Evolutionary conservation across 805 yeast genomes (phyloP).

Genomic region (Suhomyces canberraensis): DNA sequence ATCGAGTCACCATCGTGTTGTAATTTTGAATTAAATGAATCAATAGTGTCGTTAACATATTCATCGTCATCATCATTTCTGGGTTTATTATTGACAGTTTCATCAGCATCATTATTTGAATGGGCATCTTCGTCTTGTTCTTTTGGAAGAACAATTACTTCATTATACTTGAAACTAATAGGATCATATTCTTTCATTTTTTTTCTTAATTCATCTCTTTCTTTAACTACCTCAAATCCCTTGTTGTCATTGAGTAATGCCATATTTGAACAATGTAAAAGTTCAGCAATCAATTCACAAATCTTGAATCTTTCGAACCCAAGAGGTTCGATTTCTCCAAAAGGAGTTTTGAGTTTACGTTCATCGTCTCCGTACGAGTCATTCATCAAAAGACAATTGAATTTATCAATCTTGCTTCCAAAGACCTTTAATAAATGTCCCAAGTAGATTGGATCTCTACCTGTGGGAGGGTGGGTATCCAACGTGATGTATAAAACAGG

Average conservation of each 20-base stretch:
- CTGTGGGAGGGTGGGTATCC: constrained; percentile 46
- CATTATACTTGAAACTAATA: constrained; percentile 44
- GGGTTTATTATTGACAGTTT: constrained; percentile 7
- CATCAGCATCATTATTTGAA: constrained; percentile 3
- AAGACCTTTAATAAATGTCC: constrained; percentile 43
- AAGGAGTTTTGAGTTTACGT: constrained; percentile 20
- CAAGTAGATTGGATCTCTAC: constrained; percentile 45
- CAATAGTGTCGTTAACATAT: constrained; percentile 4
- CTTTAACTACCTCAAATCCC: constrained; percentile 40
- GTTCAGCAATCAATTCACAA: constrained; percentile 45
- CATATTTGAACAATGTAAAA: constrained; percentile 47
- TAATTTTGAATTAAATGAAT: constrained; percentile 27
- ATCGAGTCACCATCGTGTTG: constrained; percentile 20
- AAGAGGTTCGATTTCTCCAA: constrained; percentile 35
- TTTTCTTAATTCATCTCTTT: constrained; percentile 35
- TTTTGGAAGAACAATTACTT: constrained; percentile 36
- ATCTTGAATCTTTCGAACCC: constrained; percentile 47
- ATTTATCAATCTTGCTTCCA: constrained; percentile 34
- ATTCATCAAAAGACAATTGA: constrained; percentile 33
- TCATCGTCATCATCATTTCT: constrained; percentile 7
- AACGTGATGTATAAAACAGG: constrained; percentile 44
- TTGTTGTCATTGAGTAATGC: constrained; percentile 43
- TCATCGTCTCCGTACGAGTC: constrained; percentile 14
- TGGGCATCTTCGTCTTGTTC: constrained; percentile 15
- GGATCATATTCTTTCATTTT: constrained; percentile 44